These are phyloP conservation scores for Atkinsonella hypoxylon DNA, from an alignment of 2,329 filamentous ascomycete genomes.

Conservation along the genomic window DNA sequence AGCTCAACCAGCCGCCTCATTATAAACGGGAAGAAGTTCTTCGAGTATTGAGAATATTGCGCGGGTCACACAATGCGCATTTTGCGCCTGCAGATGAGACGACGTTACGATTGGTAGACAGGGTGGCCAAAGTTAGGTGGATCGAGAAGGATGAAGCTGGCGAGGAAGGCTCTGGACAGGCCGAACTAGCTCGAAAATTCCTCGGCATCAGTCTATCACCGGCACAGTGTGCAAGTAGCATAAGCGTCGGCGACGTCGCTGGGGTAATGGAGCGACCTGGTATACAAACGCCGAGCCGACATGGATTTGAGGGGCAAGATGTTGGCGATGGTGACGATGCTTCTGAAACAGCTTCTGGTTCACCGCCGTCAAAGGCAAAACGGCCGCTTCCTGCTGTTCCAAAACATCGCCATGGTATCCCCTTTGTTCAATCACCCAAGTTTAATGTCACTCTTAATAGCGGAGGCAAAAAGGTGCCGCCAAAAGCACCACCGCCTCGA, in stretches of 20 bases:
- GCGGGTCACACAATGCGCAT: constrained; percentile 52
- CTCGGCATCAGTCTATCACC: constrained; percentile 61
- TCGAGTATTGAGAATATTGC: constrained; percentile 60
- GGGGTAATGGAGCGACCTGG: constrained; percentile 72
- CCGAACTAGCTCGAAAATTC: constrained; percentile 43
- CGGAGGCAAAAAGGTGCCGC: constrained; percentile 28
- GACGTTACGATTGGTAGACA: constrained; percentile 61
- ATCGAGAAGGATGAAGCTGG: constrained; percentile 34
- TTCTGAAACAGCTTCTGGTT: constrained; percentile 12
- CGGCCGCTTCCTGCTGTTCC: constrained; percentile 43
- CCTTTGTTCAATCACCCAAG: constrained; percentile 24
- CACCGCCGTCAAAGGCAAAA: constrained; percentile 22
- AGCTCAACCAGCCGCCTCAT: constrained; percentile 72
- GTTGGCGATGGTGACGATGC: constrained; percentile 7
- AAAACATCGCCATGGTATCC: constrained; percentile 42
- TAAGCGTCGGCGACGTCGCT: constrained; percentile 69
- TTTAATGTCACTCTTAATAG: constrained; percentile 18
- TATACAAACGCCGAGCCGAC: constrained; percentile 66
- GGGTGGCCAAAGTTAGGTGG: constrained; percentile 64
- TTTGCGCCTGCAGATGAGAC: constrained; percentile 75
- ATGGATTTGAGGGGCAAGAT: constrained; percentile 19
- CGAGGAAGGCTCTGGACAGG: constrained; percentile 22
- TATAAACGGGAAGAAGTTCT: constrained; percentile 85
- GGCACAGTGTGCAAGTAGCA: constrained; percentile 53
- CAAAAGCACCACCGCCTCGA: constrained; percentile 34